Conservation (phyloP, 306 rosid genomes). For the Leucaena leucocephala region DNA sequence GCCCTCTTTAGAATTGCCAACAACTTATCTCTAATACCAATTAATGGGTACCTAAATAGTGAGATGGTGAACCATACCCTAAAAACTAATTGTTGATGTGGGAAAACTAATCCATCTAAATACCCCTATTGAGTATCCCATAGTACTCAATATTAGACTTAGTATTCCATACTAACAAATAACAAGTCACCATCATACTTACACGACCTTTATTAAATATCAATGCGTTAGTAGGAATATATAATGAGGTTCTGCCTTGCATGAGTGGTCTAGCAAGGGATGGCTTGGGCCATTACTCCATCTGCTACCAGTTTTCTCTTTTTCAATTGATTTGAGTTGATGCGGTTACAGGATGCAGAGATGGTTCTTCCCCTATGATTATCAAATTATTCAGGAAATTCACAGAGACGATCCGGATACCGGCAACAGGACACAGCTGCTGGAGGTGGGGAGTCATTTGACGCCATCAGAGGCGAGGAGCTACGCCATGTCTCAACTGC, state of each 20-base stretch:
- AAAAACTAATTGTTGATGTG: too few relatives aligned
- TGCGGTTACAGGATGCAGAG: slow-evolving; percentile 73
- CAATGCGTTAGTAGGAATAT: background rate
- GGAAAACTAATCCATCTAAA: too few relatives aligned
- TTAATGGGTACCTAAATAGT: too few relatives aligned
- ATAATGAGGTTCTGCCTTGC: background rate
- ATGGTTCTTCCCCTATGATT: slow-evolving; percentile 95
- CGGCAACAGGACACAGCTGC: slow-evolving; percentile 59
- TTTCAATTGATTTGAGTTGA: slow-evolving; percentile 21
- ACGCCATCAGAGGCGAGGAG: slow-evolving; percentile 79
- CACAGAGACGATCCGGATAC: slow-evolving; percentile 76
- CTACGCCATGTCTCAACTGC: slow-evolving; percentile 80
- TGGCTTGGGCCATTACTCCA: background rate
- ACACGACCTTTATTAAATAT: slow-evolving; percentile 9
- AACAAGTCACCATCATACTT: too few relatives aligned
- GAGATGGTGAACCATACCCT: too few relatives aligned
- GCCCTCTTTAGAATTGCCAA: too few relatives aligned
- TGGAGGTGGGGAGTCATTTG: slow-evolving; percentile 68
- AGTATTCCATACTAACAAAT: too few relatives aligned
- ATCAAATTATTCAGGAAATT: slow-evolving; percentile 89
- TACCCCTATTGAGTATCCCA: too few relatives aligned
- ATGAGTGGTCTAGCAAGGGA: too few relatives aligned
- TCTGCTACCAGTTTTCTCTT: background rate
- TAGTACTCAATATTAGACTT: too few relatives aligned
- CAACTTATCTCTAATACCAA: too few relatives aligned